A percentile compares a stretch with the other conserved stretches of the same genome.
These are phyloP conservation scores for Tylopilus plumbeoviolaceoides DNA, from an alignment of 768 basidiomycete species.

Conservation along the genomic window DNA sequence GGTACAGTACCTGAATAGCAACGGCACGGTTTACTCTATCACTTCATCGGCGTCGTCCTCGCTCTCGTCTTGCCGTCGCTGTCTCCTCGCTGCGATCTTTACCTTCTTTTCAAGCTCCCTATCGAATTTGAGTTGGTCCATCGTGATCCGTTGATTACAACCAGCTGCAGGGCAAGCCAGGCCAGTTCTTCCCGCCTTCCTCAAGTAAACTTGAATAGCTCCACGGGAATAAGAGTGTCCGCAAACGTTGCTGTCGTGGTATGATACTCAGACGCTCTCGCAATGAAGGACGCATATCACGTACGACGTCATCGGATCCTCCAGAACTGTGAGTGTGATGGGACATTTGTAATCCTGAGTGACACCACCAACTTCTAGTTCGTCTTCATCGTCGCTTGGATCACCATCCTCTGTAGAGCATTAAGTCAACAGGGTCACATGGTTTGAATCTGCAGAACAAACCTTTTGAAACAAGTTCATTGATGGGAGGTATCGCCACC, in stretches of 20 bases:
- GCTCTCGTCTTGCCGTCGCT: slow-evolving; percentile 36
- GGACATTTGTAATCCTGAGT: slow-evolving; percentile 85
- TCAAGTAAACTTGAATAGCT: slow-evolving; percentile 66
- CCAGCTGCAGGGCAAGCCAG: slow-evolving; percentile 69
- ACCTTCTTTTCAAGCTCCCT: slow-evolving; percentile 59
- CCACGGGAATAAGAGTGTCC: slow-evolving; percentile 77
- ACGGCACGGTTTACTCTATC: slow-evolving; percentile 40
- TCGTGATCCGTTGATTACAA: slow-evolving; percentile 56
- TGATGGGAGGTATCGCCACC: slow-evolving; percentile 71
- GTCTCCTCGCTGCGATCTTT: slow-evolving; percentile 53
- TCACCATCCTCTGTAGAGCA: slow-evolving; percentile 64
- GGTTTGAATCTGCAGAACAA: background rate
- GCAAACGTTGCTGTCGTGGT: slow-evolving; percentile 51
- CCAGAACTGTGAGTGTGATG: slow-evolving; percentile 60
- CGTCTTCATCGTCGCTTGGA: slow-evolving; percentile 81
- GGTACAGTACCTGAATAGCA: slow-evolving; percentile 1
- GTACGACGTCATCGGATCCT: slow-evolving; percentile 81
- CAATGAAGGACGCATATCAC: slow-evolving; percentile 21
- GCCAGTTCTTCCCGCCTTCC: slow-evolving; percentile 27
- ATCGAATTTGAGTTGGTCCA: slow-evolving; percentile 49
- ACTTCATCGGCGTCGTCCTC: slow-evolving; percentile 44
- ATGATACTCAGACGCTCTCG: slow-evolving; percentile 3
- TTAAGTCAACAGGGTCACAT: background rate
- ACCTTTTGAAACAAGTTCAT: slow-evolving; percentile 71
- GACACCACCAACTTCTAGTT: slow-evolving; percentile 82